Evolutionary conservation across 108 stramenopile genomes (phyloP).

Genomic region (Fistulifera solaris): DNA sequence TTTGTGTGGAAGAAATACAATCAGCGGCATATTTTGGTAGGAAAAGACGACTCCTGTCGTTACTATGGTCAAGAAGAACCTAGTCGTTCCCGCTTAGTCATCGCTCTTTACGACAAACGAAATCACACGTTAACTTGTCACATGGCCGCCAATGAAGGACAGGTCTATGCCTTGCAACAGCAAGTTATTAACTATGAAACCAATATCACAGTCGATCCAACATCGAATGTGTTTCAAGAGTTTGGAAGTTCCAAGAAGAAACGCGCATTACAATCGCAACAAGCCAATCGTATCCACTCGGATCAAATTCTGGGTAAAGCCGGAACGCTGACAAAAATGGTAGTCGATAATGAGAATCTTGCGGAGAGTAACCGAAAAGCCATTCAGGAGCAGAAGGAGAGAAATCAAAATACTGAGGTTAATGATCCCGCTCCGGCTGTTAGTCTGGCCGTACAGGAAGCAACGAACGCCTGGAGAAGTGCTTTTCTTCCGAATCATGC

Average conservation of each 20-base stretch:
- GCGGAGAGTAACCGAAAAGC: constrained; percentile 51
- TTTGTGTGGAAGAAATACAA: constrained; percentile 29
- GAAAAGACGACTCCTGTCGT: constrained; percentile 33
- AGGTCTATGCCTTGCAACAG: constrained; percentile 64
- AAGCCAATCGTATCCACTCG: constrained; percentile 72
- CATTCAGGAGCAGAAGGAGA: constrained; percentile 14
- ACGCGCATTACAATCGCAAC: constrained; percentile 58
- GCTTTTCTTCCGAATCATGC: constrained; percentile 51
- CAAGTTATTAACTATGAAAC: constrained; percentile 39
- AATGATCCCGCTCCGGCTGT: not conserved
- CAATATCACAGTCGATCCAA: constrained; percentile 16
- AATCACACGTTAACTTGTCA: constrained; percentile 31
- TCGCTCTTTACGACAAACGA: constrained; percentile 56
- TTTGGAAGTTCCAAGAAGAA: constrained; percentile 80
- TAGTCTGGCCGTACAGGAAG: constrained; percentile 28
- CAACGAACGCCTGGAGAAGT: constrained; percentile 47
- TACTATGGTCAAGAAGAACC: constrained; percentile 19
- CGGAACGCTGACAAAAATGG: constrained; percentile 41
- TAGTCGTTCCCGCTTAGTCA: constrained; percentile 50
- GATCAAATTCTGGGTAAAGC: constrained; percentile 61
- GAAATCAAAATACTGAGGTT: not conserved
- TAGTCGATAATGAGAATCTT: constrained; percentile 38
- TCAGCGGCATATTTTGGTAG: constrained; percentile 22
- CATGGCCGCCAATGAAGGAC: constrained; percentile 48
- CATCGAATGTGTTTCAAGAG: constrained; percentile 53